Evolutionary conservation across 1,284 basidiomycete species (phyloP), one percentile per base, ranked within the genome.

Genomic region (Cronartium ribicola): DNA sequence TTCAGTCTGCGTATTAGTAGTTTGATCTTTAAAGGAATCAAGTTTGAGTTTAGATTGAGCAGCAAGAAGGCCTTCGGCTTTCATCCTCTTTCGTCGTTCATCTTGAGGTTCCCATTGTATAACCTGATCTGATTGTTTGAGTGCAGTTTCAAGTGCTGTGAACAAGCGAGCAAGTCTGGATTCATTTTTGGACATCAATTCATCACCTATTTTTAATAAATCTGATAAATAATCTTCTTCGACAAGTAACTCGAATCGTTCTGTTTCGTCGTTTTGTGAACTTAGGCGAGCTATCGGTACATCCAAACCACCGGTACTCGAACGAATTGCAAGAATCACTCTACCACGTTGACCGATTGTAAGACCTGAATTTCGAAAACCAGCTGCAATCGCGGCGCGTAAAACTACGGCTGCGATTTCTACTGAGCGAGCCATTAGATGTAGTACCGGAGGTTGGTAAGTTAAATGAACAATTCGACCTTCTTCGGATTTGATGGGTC

Each of bases 291-390:
- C 70, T 8, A 72, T 72, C 5, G 70, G 70, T 22, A 72, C 70
- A 22, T 72, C 70, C 10, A 72, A n/a, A 36, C 70, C 70, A 59
- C 63, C 70, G 3, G 70, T 66, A 29, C 63, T 66, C 17, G 70
- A 39, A 2, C 70, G 62, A 55, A 72, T 72, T 11, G 70, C 70
- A 2, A 72, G 51, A 22, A 72, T 66, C 0, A 59, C 39, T 14
- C 64, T 48, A 4, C 70, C 70, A 39, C 55, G 29, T 17, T 59
- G 40, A 5, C 70, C 70, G 14, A 73, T 37, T n/a, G 64, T 66
- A 0, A 73, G 17, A n/a, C 70, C 70, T 5, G 70, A 73, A 60
- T 73, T 73, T 22, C 70, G 2, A 41, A 66, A 73, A 22, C 70
- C 64, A 29, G 70, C 70, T 3, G 40, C 64, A 37, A 73, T 66